Conservation (phyloP, 371 early-diverging fungal species). For the Choanephora cucurbitarum region DNA sequence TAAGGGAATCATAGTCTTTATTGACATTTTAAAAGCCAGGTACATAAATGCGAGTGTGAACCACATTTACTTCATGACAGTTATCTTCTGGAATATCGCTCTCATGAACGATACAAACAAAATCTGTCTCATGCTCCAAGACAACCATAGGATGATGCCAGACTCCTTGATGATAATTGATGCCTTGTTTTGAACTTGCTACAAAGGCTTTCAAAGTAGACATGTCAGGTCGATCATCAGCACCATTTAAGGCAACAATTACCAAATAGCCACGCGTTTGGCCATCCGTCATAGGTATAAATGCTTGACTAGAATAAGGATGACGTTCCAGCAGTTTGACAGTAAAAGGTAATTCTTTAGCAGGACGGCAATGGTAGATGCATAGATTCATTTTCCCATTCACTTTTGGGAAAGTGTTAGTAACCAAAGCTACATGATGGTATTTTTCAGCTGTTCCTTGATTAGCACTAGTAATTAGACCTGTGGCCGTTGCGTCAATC, state of each 20-base stretch:
- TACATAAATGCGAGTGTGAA: constrained; percentile 31
- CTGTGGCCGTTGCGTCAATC: constrained; percentile 53
- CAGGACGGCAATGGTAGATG: constrained; percentile 67
- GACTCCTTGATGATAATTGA: constrained; percentile 78
- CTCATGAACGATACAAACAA: constrained; percentile 72
- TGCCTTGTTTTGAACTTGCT: constrained; percentile 74
- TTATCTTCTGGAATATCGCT: constrained; percentile 70
- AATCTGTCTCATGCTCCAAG: constrained; percentile 60
- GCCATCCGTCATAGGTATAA: constrained; percentile 76
- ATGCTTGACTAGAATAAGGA: constrained; percentile 83
- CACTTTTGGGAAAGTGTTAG: constrained; percentile 50
- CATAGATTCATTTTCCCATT: constrained; percentile 65
- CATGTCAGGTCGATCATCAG: constrained; percentile 68
- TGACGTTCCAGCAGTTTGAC: constrained; percentile 85
- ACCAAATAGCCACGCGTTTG: constrained; percentile 70
- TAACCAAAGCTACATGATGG: constrained; percentile 61
- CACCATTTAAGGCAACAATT: constrained; percentile 75
- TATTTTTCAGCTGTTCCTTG: constrained; percentile 77
- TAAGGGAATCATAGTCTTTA: too few species aligned
- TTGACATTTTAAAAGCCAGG: constrained; percentile 52
- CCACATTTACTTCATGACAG: constrained; percentile 56
- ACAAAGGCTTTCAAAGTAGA: constrained; percentile 75
- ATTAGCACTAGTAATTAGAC: constrained; percentile 60
- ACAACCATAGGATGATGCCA: constrained; percentile 94
- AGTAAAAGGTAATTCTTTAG: constrained; percentile 51